phyloP scores from a whole-genome alignment of 352 stramenopile genomes.

The Globisporangium nodosum region DNA sequence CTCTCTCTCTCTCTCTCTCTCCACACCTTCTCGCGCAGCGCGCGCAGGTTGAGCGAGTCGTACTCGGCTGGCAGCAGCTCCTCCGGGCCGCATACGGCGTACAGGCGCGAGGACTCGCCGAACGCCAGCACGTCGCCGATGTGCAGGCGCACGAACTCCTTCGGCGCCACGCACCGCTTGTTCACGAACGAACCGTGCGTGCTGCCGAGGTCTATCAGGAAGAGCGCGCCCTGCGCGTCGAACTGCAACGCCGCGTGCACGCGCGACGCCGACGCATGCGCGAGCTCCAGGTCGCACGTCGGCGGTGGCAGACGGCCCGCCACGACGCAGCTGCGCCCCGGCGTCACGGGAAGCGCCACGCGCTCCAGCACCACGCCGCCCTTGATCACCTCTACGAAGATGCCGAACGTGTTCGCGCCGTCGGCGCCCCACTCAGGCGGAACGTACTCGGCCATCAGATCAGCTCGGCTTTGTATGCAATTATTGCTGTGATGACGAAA shows the following conservation, averaged over 20 bases:
- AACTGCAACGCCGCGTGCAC: conserved; percentile 74
- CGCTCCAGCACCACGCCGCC: conserved; percentile 45
- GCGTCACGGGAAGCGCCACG: conserved; percentile 25
- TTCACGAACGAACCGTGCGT: conserved; percentile 86
- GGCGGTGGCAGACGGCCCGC: conserved; percentile 15
- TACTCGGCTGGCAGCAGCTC: conserved; percentile 73
- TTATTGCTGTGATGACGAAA: no score
- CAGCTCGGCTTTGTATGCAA: background rate
- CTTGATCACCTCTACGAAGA: conserved; percentile 75
- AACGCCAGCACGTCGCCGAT: conserved; percentile 86
- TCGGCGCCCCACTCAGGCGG: conserved; percentile 42
- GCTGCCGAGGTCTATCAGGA: conserved; percentile 68
- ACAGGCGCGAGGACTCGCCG: conserved; percentile 82
- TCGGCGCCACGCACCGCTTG: conserved; percentile 47
- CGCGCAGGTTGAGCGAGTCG: conserved; percentile 46
- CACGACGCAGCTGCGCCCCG: conserved; percentile 38
- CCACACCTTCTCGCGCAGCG: conserved; percentile 23
- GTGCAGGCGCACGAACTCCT: conserved; percentile 55
- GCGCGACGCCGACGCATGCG: conserved; percentile 74
- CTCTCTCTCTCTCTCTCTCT: no score
- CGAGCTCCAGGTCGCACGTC: conserved; percentile 60
- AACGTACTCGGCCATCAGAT: conserved; percentile 26
- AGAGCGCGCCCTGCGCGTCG: conserved; percentile 53
- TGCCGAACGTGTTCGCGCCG: conserved; percentile 40
- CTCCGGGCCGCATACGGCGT: conserved; percentile 62